Evolutionary conservation across 148 eudicot genomes (phyloP), one percentile per base, ranked within the genome.

Genomic region (Pouteria glomerata): DNA sequence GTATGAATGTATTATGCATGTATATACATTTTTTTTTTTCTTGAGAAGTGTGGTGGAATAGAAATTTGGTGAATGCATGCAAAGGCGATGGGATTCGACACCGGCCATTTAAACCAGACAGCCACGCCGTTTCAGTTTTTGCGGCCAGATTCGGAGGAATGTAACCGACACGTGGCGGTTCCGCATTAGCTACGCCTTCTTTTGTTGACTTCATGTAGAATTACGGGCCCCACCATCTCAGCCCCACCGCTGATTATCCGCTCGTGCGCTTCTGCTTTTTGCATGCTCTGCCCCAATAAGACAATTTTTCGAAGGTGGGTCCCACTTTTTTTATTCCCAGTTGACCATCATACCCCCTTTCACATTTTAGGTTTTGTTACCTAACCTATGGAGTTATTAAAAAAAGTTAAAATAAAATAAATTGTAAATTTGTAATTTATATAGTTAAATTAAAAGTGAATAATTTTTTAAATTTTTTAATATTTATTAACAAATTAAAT

Each of bases 71-170:
- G 52, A 29, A 7, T 27, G 63, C 52, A 57, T 60, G 56, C 21
- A 45, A 55, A 72, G 67, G n/a, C n/a, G n/a, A n/a, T n/a, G 76
- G 76, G 76, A 77, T 72, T 57, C 37, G 75, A 59, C 72, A 72
- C 76, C 76, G 72, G 76, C 69, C 69, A 74, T 45, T 67, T 34
- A 23, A 60, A 67, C 69, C 55, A 1, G 65, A 44, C 34, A 60
- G 52, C 51, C 37, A 66, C 65, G 72, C 74, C 85, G 78, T 69
- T 82, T 79, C 78, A 71, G 70, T 59, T 78, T 60, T 69, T 50
- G 69, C 74, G 79, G 85, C 82, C 73, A 74, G 58, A 66, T 72
- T 72, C 68, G 62, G 58, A 55, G 70, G 85, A 82, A 78, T 82
- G 66, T 78, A 79, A 75, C 77, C 21, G 72, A 57, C 81, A 75